These are phyloP conservation scores for Physcomitrium patens DNA, from an alignment of 225 moss, liverwort and hornwort genomes.

Conservation along the genomic window DNA sequence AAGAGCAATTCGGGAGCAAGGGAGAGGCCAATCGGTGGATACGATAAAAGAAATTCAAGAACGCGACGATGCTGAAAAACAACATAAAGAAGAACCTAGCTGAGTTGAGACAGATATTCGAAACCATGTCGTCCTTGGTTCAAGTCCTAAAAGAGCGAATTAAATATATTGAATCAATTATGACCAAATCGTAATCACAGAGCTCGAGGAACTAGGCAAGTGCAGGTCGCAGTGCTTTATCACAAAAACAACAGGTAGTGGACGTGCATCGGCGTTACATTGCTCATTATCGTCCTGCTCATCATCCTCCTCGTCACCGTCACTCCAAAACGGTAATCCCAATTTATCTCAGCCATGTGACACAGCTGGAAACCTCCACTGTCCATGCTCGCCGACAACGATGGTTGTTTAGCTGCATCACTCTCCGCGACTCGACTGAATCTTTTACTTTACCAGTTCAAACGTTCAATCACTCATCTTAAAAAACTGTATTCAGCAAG, in stretches of 20 bases:
- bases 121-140: constrained; percentile 24
- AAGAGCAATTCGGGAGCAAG: constrained; percentile 32
- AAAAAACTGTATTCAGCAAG: too few relatives aligned
- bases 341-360: too few relatives aligned
- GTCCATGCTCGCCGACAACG: too few relatives aligned
- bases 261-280: constrained; percentile 2
- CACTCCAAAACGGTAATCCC: too few relatives aligned
- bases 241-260: constrained; percentile 26
- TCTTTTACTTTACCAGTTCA: too few relatives aligned
- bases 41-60: constrained; percentile 30
- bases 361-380: too few relatives aligned
- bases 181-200: constrained; percentile 20
- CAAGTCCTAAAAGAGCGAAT: constrained; percentile 23
- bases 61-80: constrained; percentile 31
- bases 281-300: constrained; percentile 7
- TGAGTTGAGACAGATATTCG: constrained; percentile 27
- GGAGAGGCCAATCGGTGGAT: constrained; percentile 21
- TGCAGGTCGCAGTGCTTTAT: neutral
- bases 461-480: too few relatives aligned
- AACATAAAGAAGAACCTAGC: constrained; percentile 28
- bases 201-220: constrained; percentile 8
- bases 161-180: constrained; percentile 19
- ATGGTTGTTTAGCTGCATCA: too few relatives aligned
- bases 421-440: too few relatives aligned
- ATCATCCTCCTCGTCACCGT: neutral